These are phyloP conservation scores for Selenicereus undatus DNA, from an alignment of 148 eudicot species.

Conservation along the genomic window DNA sequence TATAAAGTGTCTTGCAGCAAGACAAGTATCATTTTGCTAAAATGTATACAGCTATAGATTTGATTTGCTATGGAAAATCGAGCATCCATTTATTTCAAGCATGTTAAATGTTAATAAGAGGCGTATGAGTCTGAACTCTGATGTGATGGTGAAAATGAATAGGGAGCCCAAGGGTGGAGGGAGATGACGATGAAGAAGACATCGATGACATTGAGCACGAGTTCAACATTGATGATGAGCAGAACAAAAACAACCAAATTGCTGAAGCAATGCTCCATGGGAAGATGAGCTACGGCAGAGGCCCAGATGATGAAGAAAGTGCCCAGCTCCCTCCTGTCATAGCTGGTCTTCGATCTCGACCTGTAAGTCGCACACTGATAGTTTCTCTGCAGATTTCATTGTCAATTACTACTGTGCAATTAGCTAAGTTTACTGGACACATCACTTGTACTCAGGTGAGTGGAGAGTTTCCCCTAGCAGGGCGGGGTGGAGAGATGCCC, in stretches of 20 bases:
- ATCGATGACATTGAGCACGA: constrained; percentile 91
- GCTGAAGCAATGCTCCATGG: constrained; percentile 97
- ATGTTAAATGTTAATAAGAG: background rate
- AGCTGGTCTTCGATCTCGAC: constrained; percentile 65
- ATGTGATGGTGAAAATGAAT: background rate
- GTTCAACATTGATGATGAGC: constrained; percentile 72
- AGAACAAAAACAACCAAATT: constrained; percentile 60
- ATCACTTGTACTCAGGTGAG: constrained; percentile 54
- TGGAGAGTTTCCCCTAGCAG: constrained; percentile 71
- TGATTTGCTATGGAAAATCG: background rate
- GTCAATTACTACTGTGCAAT: background rate
- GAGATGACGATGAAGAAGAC: constrained; percentile 97
- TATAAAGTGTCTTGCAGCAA: too few species aligned
- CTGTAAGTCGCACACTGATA: constrained; percentile 36
- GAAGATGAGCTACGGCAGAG: constrained; percentile 97
- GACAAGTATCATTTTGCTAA: too few species aligned
- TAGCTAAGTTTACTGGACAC: too few species aligned
- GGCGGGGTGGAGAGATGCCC: constrained; percentile 51
- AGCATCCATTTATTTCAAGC: background rate
- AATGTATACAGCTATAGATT: too few species aligned
- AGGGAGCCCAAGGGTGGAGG: constrained; percentile 99
- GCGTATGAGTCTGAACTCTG: background rate
- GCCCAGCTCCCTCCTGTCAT: constrained; percentile 73
- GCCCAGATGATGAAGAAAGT: constrained; percentile 73
- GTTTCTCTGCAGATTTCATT: background rate